Percentiles rank a stretch among this genome's conserved stretches.
Evolutionary conservation across 306 rosid genomes (phyloP).

Genomic region (Cicer cuneatum): DNA sequence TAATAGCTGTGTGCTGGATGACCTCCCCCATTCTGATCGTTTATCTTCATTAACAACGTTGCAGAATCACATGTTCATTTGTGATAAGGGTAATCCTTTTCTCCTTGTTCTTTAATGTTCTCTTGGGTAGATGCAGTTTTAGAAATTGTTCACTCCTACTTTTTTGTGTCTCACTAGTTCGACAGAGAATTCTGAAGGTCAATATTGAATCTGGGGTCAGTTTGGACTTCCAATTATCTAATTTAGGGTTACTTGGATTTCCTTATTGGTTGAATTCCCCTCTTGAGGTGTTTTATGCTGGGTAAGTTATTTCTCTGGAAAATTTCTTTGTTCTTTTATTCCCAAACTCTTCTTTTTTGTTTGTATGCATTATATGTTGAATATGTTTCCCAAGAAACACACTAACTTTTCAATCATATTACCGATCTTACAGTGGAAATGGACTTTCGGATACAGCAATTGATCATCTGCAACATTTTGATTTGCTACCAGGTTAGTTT

Average conservation of each 20-base stretch:
- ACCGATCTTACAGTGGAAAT: slow-evolving; percentile 58
- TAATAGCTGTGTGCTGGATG: slow-evolving; percentile 47
- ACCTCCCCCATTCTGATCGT: slow-evolving; percentile 62
- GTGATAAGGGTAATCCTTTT: slow-evolving; percentile 70
- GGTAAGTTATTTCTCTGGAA: slow-evolving; percentile 55
- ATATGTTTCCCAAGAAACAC: slow-evolving; percentile 23
- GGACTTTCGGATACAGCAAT: slow-evolving; percentile 56
- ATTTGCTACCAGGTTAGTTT: slow-evolving; percentile 78
- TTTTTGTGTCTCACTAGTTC: slow-evolving; percentile 62
- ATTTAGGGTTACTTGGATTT: slow-evolving; percentile 80
- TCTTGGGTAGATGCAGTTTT: slow-evolving; percentile 29
- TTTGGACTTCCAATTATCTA: slow-evolving; percentile 69
- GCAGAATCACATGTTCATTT: slow-evolving; percentile 65
- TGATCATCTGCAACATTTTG: slow-evolving; percentile 74
- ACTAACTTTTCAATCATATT: slow-evolving; percentile 40
- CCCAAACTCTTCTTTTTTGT: slow-evolving; percentile 11
- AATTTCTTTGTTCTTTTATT: slow-evolving; percentile 9
- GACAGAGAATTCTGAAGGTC: slow-evolving; percentile 79
- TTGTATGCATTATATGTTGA: slow-evolving; percentile 28
- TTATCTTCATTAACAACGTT: slow-evolving; percentile 69
- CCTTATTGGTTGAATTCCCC: slow-evolving; percentile 81
- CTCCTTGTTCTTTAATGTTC: slow-evolving; percentile 13
- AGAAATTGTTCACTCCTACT: slow-evolving; percentile 41
- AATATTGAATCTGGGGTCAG: slow-evolving; percentile 54
- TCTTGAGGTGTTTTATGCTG: slow-evolving; percentile 60